Base-by-base conservation (phyloP, 2,329 filamentous ascomycete genomes). In the Ascochyta lentis region DNA sequence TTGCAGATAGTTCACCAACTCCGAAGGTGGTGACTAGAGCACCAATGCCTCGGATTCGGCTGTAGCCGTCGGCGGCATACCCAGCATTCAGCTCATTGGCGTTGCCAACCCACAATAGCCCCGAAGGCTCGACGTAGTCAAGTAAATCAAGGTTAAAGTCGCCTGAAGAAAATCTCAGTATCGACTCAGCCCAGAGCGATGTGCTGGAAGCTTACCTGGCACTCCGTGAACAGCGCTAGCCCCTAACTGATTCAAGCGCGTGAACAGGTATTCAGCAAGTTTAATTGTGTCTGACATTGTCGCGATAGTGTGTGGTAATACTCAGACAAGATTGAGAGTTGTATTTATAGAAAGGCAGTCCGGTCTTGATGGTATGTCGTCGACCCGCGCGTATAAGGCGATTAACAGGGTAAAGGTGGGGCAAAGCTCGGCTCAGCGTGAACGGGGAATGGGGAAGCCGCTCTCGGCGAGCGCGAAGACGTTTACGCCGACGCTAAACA, bases 11-110 rank as follows among this genome's bases (percentile, higher is more conserved):
- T 64, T 83, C 81, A 8, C 81, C 89, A 4, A 92, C 89, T 48
- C 89, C 90, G 60, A 92, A 92, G 0, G 89, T 91, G 37, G 89
- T 92, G 63, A 92, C 76, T 43, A 92, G 76, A 27, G 89, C 89
- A 4, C 83, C 83, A 31, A 91, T 86, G 1, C 81, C 80, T 51
- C 81, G 82, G 56, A 83, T 77, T 15, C 83, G 74, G 3, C 81
- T 78, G 60, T 85, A 86, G 6, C 80, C 83, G 57, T 86, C 83
- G 5, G 81, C 80, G 1, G 82, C 81, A 56, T 84, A 84, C 3
- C 73, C 81, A 3, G 80, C 79, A 55, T 84, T 84, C 42, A 85
- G 76, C 66, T 85, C 83, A 60, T 85, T 85, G 42, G 77, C 73
- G 54, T 80, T 84, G 56, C 82, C 82, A 6, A 82, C 58, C 75